A percentile compares a stretch with the other conserved stretches of the same genome.
Conservation (phyloP, 2,329 filamentous ascomycete genomes). For the Fusarium nodosum region DNA sequence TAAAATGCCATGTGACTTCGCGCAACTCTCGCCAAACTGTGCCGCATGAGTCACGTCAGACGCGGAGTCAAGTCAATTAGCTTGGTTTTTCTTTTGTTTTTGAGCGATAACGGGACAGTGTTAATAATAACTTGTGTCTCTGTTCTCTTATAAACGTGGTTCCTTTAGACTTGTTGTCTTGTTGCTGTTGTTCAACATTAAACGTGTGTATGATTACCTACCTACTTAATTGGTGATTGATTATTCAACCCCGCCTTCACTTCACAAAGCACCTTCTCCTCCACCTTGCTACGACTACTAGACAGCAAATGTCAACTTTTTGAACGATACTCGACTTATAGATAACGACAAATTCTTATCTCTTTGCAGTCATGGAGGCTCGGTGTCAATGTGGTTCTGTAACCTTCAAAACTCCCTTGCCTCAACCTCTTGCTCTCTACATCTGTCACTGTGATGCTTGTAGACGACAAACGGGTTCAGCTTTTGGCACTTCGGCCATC, state of each 20-base stretch:
- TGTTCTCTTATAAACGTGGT: slow-evolving; percentile 17
- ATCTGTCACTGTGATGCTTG: slow-evolving; percentile 80
- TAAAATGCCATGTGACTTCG: slow-evolving; percentile 50
- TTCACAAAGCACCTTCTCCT: slow-evolving; percentile 11
- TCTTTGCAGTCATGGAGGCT: slow-evolving; percentile 64
- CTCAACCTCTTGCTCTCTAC: slow-evolving; percentile 73
- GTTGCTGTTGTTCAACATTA: not conserved
- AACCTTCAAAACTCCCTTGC: slow-evolving; percentile 71
- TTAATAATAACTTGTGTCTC: slow-evolving; percentile 2
- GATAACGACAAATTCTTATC: not conserved
- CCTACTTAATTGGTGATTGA: slow-evolving; percentile 26
- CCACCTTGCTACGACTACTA: slow-evolving; percentile 16
- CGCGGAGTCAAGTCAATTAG: slow-evolving; percentile 25
- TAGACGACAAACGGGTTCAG: slow-evolving; percentile 73
- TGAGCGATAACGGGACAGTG: slow-evolving; percentile 35
- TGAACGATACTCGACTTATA: slow-evolving; percentile 2
- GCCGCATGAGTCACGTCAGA: slow-evolving; percentile 48
- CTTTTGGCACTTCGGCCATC: slow-evolving; percentile 77
- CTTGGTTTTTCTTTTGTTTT: not conserved
- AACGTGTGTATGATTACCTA: not conserved
- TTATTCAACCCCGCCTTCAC: slow-evolving; percentile 25
- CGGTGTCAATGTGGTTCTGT: slow-evolving; percentile 75
- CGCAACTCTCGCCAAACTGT: slow-evolving; percentile 47
- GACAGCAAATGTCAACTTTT: not conserved
- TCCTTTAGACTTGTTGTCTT: slow-evolving; percentile 8